phyloP scores from a whole-genome alignment of 192 early-diverging fungal genomes.

The Backusella westeae region DNA sequence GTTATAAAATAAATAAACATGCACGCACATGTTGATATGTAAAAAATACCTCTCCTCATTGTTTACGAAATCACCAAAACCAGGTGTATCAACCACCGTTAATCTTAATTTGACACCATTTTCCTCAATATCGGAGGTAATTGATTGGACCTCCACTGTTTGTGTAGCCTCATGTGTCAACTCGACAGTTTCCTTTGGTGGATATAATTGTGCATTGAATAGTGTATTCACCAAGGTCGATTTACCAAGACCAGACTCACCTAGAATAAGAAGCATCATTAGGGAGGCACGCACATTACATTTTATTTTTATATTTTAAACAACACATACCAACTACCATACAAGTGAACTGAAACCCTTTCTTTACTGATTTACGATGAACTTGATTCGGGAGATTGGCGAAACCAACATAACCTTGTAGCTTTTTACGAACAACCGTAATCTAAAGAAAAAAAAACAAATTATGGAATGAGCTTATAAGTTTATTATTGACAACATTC shows the following conservation, averaged over 20 bases:
- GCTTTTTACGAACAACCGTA: constrained; percentile 54
- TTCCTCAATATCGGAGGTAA: constrained; percentile 93
- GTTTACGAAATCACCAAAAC: constrained; percentile 98
- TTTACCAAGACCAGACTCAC: constrained; percentile 95
- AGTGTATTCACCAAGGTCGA: constrained; percentile 97
- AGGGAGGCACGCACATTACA: neutral
- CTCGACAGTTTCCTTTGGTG: constrained; percentile 72
- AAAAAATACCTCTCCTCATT: constrained; percentile 83
- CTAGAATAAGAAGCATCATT: constrained; percentile 35
- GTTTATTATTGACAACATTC: neutral
- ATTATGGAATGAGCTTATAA: too few relatives aligned
- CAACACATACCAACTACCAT: constrained; percentile 84
- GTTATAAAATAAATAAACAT: neutral
- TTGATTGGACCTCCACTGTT: constrained; percentile 77
- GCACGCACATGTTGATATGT: neutral
- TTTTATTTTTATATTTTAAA: neutral
- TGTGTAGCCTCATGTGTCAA: constrained; percentile 64
- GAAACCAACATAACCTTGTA: constrained; percentile 93
- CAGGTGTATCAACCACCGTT: constrained; percentile 96
- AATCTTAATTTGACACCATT: constrained; percentile 92
- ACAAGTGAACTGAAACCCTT: constrained; percentile 93
- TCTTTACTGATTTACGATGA: constrained; percentile 92
- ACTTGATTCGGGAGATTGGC: constrained; percentile 94
- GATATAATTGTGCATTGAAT: constrained; percentile 87
- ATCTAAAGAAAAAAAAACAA: constrained; percentile 8